phyloP scores from a whole-genome alignment of 352 stramenopile species.

The Phytophthora idaei region DNA sequence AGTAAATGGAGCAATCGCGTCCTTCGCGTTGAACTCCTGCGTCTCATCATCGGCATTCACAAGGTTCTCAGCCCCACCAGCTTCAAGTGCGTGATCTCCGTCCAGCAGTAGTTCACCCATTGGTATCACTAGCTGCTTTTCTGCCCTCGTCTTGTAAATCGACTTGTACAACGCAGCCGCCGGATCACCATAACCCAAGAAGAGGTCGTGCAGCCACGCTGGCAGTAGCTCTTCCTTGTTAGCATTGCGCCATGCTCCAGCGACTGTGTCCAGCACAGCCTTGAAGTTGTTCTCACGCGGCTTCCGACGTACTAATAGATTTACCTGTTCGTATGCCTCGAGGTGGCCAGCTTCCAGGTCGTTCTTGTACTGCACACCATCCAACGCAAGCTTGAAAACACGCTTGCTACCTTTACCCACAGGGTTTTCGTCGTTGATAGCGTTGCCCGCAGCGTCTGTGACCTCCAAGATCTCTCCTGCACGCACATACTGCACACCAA shows the following conservation, averaged over 20 bases:
- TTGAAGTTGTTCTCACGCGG: conserved; percentile 96
- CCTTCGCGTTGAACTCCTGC: conserved; percentile 34
- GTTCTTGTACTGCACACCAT: conserved; percentile 94
- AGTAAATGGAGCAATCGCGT: conserved; percentile 57
- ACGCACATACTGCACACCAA: conserved; percentile 86
- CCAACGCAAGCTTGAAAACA: conserved; percentile 90
- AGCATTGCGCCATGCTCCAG: conserved; percentile 24
- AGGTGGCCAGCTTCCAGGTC: conserved; percentile 76
- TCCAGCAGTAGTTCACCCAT: conserved; percentile 57
- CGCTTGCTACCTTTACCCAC: conserved; percentile 71
- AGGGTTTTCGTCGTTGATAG: conserved; percentile 45
- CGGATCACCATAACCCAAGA: conserved; percentile 94
- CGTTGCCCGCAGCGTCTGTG: conserved; percentile 80
- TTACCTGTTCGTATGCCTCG: conserved; percentile 90
- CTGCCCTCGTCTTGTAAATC: conserved; percentile 51
- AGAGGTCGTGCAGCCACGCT: conserved; percentile 93
- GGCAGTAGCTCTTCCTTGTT: conserved; percentile 75
- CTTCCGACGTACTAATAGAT: conserved; percentile 93
- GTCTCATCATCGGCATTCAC: conserved; percentile 45
- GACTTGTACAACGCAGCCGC: conserved; percentile 77
- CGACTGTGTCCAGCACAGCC: conserved; percentile 91
- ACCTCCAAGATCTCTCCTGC: conserved; percentile 84
- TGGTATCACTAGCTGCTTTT: conserved; percentile 40
- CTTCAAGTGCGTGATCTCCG: conserved; percentile 51
- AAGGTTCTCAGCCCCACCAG: conserved; percentile 39